Evolutionary conservation across 805 yeast species (phyloP).

Genomic region (Clavispora vitiphila): DNA sequence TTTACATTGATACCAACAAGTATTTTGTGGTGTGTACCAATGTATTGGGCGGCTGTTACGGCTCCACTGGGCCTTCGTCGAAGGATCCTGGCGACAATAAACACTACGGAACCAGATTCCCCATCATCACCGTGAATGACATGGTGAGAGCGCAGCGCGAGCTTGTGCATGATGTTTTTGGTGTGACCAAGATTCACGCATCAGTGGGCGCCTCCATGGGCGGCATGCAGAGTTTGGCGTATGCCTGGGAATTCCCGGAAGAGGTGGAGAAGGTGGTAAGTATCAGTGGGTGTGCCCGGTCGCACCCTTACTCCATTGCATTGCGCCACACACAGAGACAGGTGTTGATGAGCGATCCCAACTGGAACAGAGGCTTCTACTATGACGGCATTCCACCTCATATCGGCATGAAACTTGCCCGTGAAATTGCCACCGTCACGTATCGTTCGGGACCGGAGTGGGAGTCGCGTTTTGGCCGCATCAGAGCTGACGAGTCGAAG

Average conservation of each 20-base stretch:
- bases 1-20: conserved; percentile 72
- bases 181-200: conserved; percentile 63
- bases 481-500: conserved; percentile 70
- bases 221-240: conserved; percentile 96
- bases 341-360: conserved; percentile 89
- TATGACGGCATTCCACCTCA: conserved; percentile 83
- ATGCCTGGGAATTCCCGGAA: conserved; percentile 77
- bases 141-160: conserved; percentile 87
- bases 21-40: conserved; percentile 85
- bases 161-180: conserved; percentile 56
- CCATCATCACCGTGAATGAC: conserved; percentile 78
- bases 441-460: conserved; percentile 96
- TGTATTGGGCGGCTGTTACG: conserved; percentile 92
- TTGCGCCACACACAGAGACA: conserved; percentile 91
- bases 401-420: conserved; percentile 88
- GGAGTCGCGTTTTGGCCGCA: conserved; percentile 89
- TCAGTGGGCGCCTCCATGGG: conserved; percentile 93
- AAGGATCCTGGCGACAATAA: conserved; percentile 61
- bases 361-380: conserved; percentile 89
- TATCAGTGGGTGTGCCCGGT: conserved; percentile 90
- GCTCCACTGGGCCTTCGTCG: conserved; percentile 90
- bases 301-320: conserved; percentile 92
- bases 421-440: conserved; percentile 91
- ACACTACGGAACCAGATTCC: conserved; percentile 82
- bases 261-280: conserved; percentile 67